Conservation (phyloP, 1,139 yeast species). For the Hyphopichia fennica region DNA sequence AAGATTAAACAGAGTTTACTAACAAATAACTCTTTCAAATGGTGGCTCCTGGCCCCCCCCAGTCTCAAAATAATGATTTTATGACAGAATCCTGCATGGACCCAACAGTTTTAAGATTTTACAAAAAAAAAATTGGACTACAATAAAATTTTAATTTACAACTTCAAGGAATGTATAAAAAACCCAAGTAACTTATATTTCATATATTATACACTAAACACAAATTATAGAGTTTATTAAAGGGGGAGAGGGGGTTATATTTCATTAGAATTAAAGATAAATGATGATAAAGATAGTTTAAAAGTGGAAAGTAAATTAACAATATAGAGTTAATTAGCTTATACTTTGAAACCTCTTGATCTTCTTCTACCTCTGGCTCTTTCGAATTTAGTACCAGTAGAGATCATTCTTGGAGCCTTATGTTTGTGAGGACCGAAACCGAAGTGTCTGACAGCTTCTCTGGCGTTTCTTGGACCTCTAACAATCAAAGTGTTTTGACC, state of each 20-base stretch:
- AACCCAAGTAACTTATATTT: slow-evolving; percentile 7
- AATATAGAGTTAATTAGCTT: slow-evolving; percentile 39
- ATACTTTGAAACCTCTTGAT: slow-evolving; percentile 99
- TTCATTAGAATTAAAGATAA: slow-evolving; percentile 6
- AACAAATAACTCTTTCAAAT: too few relatives aligned
- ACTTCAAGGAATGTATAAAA: slow-evolving; percentile 1
- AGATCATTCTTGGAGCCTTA: slow-evolving; percentile 98
- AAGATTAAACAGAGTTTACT: not conserved
- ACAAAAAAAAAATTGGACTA: not conserved
- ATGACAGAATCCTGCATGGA: too few relatives aligned
- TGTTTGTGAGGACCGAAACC: slow-evolving; percentile 99
- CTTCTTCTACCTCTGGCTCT: slow-evolving; percentile 99
- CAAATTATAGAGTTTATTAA: slow-evolving; percentile 12
- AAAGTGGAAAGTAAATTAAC: not conserved
- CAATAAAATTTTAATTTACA: too few relatives aligned
- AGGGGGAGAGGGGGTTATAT: not conserved
- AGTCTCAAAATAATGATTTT: too few relatives aligned
- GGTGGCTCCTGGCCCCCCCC: too few relatives aligned
- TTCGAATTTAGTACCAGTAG: slow-evolving; percentile 99
- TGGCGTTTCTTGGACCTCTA: slow-evolving; percentile 98
- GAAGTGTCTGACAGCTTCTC: slow-evolving; percentile 99
- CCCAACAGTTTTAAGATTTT: too few relatives aligned
- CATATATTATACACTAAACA: slow-evolving; percentile 14
- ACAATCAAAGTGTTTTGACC: slow-evolving; percentile 97
- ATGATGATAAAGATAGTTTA: slow-evolving; percentile 2